Percentiles rank a stretch among this genome's conserved stretches.
Evolutionary conservation across 2,329 filamentous ascomycete species (phyloP).

Genomic region (Paecilomyces sp.): DNA sequence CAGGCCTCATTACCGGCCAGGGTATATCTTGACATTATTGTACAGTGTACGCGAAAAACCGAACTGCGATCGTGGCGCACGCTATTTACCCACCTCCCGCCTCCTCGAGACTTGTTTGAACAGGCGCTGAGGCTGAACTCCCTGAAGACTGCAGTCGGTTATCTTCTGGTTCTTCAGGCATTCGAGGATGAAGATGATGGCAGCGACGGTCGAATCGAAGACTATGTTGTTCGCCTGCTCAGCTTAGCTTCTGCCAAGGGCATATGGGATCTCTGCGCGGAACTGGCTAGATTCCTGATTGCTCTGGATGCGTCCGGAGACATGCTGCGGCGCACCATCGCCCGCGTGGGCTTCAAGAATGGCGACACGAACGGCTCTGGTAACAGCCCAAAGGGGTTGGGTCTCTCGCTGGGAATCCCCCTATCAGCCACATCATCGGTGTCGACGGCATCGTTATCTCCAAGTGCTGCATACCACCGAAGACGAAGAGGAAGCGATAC

Average conservation of each 20-base stretch:
- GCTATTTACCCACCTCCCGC: slow-evolving; percentile 82
- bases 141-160: slow-evolving; percentile 91
- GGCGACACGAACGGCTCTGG: slow-evolving; percentile 16
- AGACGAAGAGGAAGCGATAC: slow-evolving; percentile 8
- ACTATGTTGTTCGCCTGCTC: slow-evolving; percentile 67
- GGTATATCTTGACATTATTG: slow-evolving; percentile 85
- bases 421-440: slow-evolving; percentile 26
- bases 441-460: slow-evolving; percentile 18
- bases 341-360: slow-evolving; percentile 30
- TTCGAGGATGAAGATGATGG: slow-evolving; percentile 48
- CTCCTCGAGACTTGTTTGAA: slow-evolving; percentile 86
- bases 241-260: slow-evolving; percentile 72
- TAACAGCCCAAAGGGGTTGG: slow-evolving; percentile 25
- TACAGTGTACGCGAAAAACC: slow-evolving; percentile 95
- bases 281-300: slow-evolving; percentile 88
- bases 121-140: slow-evolving; percentile 78
- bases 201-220: slow-evolving; percentile 47
- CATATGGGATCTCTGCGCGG: slow-evolving; percentile 94
- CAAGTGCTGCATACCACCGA: slow-evolving; percentile 3
- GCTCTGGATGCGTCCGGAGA: slow-evolving; percentile 83
- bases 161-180: slow-evolving; percentile 89
- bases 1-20: slow-evolving; percentile 62
- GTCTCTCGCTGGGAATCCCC: slow-evolving; percentile 22
- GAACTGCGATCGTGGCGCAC: slow-evolving; percentile 93
- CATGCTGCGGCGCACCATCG: slow-evolving; percentile 52